Base-by-base conservation (phyloP, 2,329 filamentous ascomycete species). In the Fusarium torreyae region DNA sequence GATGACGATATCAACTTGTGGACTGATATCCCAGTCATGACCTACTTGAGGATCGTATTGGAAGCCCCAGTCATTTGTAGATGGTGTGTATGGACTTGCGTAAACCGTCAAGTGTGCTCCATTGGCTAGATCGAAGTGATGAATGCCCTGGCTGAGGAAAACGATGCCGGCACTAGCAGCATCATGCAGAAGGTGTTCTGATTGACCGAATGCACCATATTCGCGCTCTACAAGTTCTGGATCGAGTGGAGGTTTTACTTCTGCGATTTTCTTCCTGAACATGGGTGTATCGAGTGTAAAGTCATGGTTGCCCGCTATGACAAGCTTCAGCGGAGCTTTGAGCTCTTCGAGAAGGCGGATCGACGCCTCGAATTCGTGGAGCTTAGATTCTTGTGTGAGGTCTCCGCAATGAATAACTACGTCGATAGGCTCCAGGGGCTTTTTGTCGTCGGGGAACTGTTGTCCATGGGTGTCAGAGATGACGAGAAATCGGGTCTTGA, bases 301-400 rank as follows among this genome's bases (percentile, higher is more conserved):
- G 56, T 87, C 83, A 61, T 87, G 84, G 52, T 86, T 87, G 1
- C 85, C 84, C 2, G 84, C 78, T 40, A 87, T 85, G 17, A 83
- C 76, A 2, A 87, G 69, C 57, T 86, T 87, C 5, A 87, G 74
- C 0, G 81, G 79, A 0, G 84, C 83, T 3, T 81, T 63, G 10
- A 86, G 72, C 0, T 52, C 46, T 26, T 77, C 71, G 1, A 86
- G 74, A 0, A 83, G 71, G 4, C 75, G 49, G 6, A 86, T 70
- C 0, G 81, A 76, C 0, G 69, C 63, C 15, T 63, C 70, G 40
- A 80, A 83, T 57, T 86, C 83, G 1, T 75, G 50, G 0, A 85
- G 54, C n/a, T 79, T 83, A 1, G 83, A 85, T 28, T 77, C 71
- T 2, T 82, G 68, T 0, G 83, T 86, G 2, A 87, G 76, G 46